These are phyloP conservation scores for Speleostelium caveatum DNA, from an alignment of 78 protist genomes.

Conservation along the genomic window DNA sequence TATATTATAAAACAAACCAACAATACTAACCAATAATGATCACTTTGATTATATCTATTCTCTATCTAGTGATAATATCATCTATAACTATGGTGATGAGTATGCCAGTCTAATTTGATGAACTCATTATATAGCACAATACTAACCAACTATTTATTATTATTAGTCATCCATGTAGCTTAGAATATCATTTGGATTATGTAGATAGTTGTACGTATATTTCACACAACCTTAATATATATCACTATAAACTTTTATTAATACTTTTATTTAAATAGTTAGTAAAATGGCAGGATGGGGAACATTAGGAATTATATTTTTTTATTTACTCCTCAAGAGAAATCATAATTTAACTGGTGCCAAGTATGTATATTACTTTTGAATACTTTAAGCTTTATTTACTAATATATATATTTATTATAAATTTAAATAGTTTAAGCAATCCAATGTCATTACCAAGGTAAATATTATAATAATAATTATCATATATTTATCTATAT, in stretches of 20 bases:
- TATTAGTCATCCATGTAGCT: constrained; percentile 37
- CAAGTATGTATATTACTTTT: constrained; percentile 11
- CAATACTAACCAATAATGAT: background rate
- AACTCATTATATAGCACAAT: too few relatives aligned
- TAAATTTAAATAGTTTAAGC: background rate
- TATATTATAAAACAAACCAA: too few relatives aligned
- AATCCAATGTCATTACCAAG: constrained; percentile 50
- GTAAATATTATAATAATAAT: too few relatives aligned
- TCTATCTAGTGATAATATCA: background rate
- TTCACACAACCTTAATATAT: too few relatives aligned
- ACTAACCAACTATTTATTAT: too few relatives aligned
- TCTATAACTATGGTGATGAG: constrained; percentile 15
- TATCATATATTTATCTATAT: too few relatives aligned
- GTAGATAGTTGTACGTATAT: background rate
- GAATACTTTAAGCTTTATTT: background rate
- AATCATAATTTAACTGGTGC: constrained; percentile 12
- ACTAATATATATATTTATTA: too few relatives aligned
- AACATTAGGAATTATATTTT: constrained; percentile 8
- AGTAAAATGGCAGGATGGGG: constrained; percentile 14
- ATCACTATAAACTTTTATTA: too few relatives aligned
- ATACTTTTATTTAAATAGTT: too few relatives aligned
- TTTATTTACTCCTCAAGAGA: constrained; percentile 24
- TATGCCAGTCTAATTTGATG: too few relatives aligned
- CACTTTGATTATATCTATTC: too few relatives aligned
- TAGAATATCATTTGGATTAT: constrained; percentile 24